Base-by-base conservation (phyloP, 805 yeast species). In the Maudiozyma bulderi region DNA sequence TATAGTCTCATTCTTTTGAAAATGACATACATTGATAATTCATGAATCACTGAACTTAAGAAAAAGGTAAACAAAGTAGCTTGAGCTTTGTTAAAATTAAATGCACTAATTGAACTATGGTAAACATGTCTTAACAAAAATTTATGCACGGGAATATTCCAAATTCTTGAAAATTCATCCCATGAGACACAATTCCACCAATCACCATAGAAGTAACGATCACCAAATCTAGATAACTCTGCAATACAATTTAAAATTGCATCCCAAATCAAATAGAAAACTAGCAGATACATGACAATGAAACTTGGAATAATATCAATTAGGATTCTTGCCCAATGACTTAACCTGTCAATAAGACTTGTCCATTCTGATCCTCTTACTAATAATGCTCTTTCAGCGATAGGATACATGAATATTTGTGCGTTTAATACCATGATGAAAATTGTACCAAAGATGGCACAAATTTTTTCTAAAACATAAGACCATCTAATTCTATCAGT, bases 181-280 rank as follows among this genome's bases (percentile, higher is more conserved):
- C 97, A 93, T 43, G 87, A 83, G 20, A 84, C 80, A 53, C 93
- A 86, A 57, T 90, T 87, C 99, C 99, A 93, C 99, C 99, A 93
- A 42, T 88, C 86, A 3, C 95, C 91, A 62, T 93, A 93, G 66
- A 93, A 93, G 54, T 85, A 85, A 45, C 99, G 77, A 63, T 93
- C 97, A 4, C 88, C 96, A 68, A 82, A 95, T 47, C 75, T 61
- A 11, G 95, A 82, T 40, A 91, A 70, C 64, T 93, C 99, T 0
- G 96, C 98, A 57, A 93, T 77, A 29, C 86, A 84, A 60, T 90
- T 91, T 57, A 90, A 71, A 46, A 91, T 91, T 7, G 91, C 83
- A 60, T 93, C 98, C 99, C 99, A 93, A 53, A 95, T 93, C 52
- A 93, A 71, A 63, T 86, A 90, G 67, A 90, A 93, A 0, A 79